phyloP scores from a whole-genome alignment of 2,329 filamentous ascomycete species.

The Mycosphaerella arachidis region DNA sequence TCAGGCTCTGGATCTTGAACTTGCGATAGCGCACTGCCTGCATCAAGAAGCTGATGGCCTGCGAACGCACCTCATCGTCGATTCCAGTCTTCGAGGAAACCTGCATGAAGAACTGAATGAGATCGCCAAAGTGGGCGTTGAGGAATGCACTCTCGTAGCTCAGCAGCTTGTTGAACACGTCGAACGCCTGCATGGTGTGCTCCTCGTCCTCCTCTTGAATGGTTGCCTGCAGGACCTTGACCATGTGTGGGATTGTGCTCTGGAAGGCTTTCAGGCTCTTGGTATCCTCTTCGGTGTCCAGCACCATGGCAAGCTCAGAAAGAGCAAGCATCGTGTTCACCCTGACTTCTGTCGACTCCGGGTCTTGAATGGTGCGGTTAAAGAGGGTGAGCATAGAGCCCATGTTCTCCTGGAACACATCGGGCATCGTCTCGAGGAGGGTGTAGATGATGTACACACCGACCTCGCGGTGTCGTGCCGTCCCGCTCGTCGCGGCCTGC shows the following conservation, averaged over 20 bases:
- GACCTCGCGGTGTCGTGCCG: conserved; percentile 78
- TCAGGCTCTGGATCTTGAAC: conserved; percentile 89
- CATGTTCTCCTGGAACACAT: conserved; percentile 77
- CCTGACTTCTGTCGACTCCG: conserved; percentile 84
- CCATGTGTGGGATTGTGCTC: conserved; percentile 78
- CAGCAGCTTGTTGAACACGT: conserved; percentile 93
- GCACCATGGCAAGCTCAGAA: conserved; percentile 78
- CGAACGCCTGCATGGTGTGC: conserved; percentile 82
- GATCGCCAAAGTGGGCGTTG: conserved; percentile 78
- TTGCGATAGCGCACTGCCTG: conserved; percentile 88
- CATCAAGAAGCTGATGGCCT: conserved; percentile 90
- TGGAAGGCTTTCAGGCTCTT: conserved; percentile 71
- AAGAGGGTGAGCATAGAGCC: conserved; percentile 78
- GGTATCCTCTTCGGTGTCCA: conserved; percentile 81
- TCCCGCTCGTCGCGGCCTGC: conserved; percentile 70
- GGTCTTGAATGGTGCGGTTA: conserved; percentile 79
- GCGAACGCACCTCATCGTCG: conserved; percentile 79
- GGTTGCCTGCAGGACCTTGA: conserved; percentile 78
- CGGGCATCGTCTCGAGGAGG: conserved; percentile 80
- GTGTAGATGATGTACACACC: conserved; percentile 91
- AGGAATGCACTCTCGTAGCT: conserved; percentile 83
- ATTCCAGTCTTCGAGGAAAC: conserved; percentile 70
- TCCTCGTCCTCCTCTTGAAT: conserved; percentile 74
- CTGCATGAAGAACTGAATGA: conserved; percentile 91
- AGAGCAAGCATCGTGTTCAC: conserved; percentile 92